Evolutionary conservation across 202 grass and related monocot genomes (phyloP), one percentile per base, ranked within the genome.

Genomic region (Hordeum pubiflorum): DNA sequence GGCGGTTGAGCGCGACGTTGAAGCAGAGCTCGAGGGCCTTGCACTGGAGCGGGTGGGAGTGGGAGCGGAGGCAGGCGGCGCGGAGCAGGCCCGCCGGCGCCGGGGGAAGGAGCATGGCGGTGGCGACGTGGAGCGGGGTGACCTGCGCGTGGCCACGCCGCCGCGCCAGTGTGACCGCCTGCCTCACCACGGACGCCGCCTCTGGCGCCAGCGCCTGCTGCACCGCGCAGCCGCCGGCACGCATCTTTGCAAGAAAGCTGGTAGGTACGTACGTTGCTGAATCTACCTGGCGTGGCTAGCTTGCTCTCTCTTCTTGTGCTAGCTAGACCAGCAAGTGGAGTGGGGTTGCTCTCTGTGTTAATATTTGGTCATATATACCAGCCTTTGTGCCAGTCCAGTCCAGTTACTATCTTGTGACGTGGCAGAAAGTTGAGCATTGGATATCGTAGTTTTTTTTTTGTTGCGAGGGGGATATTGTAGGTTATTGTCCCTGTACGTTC

Each of bases 1-100:
- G 88, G 79, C 94, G 94, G 85, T 94, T 97, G 40, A 97, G 89
- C 27, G 94, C 94, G 36, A 97, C 91, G 89, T 97, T 97, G 87
- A 97, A 90, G 84, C 94, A 97, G 24, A 97, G 91, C 59, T 94
- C 94, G 32, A 97, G 88, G 21, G 94, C 94, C 89, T 94, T 97
- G 89, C 94, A 97, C 78, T 90, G 94, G 48, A 97, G 89, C 41
- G 94, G 94, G 79, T 94, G 94, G n/a, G 94, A 92, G 62, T 92
- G 91, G 38, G 91, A 87, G 26, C 82, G 94, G 74, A 94, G 86
- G 69, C 94, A 97, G 40, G 91, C 94, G 38, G 89, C 81, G 29
- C 89, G 94, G 78, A 97, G 89, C 55, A 92, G 79, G 10, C 87
- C 85, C 0, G 79, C 61, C 22, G 89, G 66, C 44, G 44, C 69